These are phyloP conservation scores for Chlamydomonas incerta DNA, from an alignment of 139 green algal genomes.

Conservation along the genomic window DNA sequence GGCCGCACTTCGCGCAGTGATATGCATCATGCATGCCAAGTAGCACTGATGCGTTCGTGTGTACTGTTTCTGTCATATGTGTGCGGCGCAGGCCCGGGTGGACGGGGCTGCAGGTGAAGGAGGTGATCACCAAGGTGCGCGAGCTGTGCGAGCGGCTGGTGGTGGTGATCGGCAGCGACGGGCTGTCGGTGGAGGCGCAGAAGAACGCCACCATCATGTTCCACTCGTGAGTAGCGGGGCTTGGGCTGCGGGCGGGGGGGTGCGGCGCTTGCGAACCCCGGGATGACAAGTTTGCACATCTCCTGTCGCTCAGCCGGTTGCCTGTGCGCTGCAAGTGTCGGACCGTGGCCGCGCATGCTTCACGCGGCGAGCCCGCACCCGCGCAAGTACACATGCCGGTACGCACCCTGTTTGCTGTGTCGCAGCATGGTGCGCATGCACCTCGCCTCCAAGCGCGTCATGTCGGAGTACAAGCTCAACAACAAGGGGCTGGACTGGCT, in stretches of 20 bases:
- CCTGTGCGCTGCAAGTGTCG: too few species aligned
- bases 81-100: constrained; percentile 11
- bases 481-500: constrained; percentile 92
- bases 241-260: neutral
- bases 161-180: constrained; percentile 89
- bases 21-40: too few species aligned
- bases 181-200: constrained; percentile 92
- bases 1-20: too few species aligned
- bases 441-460: constrained; percentile 91
- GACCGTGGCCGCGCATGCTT: too few species aligned
- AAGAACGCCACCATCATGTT: constrained; percentile 96
- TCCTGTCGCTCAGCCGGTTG: too few species aligned
- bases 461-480: constrained; percentile 87
- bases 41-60: too few species aligned
- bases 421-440: constrained; percentile 80
- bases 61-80: too few species aligned
- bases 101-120: constrained; percentile 28
- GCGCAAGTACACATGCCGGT: too few species aligned
- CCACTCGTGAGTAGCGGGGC: constrained; percentile 53
- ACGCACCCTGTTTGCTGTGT: too few species aligned
- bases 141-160: constrained; percentile 80
- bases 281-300: too few species aligned
- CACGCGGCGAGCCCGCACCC: too few species aligned
- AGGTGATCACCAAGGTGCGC: constrained; percentile 53
- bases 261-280: too few species aligned